Evolutionary conservation across 306 rosid genomes (phyloP).

Genomic region (Phaseolus lunatus): DNA sequence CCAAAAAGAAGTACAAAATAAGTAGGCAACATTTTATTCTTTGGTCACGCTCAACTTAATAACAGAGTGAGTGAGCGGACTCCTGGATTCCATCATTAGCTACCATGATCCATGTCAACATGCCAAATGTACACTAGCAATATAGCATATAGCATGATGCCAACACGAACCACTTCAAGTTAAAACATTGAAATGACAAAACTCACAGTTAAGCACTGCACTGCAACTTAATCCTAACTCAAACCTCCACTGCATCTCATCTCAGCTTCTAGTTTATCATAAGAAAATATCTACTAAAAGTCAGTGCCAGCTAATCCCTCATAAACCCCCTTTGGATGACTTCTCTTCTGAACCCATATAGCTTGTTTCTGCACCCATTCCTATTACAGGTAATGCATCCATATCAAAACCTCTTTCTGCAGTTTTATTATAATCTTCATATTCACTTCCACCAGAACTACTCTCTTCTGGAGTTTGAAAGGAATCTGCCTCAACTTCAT

Average conservation of each 20-base stretch:
- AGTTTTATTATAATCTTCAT: conserved; percentile 50
- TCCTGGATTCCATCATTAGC: background rate
- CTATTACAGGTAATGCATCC: conserved; percentile 50
- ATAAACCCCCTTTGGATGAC: conserved; percentile 42
- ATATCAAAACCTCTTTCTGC: conserved; percentile 45
- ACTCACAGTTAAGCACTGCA: conserved; percentile 36
- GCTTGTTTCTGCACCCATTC: conserved; percentile 44
- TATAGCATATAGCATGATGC: conserved; percentile 6
- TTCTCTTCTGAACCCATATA: conserved; percentile 50
- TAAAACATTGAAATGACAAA: conserved; percentile 33
- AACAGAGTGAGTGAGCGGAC: background rate
- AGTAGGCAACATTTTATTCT: background rate
- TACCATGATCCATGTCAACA: conserved; percentile 26
- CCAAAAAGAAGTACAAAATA: too few relatives aligned
- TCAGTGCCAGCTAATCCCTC: conserved; percentile 39
- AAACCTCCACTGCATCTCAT: conserved; percentile 18
- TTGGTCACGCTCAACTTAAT: background rate
- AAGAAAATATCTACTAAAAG: conserved; percentile 29
- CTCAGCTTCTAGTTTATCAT: background rate
- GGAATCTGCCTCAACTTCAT: conserved; percentile 58
- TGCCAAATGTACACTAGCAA: conserved; percentile 31
- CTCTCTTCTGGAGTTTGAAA: conserved; percentile 59
- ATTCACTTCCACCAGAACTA: conserved; percentile 63
- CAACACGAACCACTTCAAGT: conserved; percentile 25
- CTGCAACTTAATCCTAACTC: conserved; percentile 36